Evolutionary conservation across 768 basidiomycete genomes (phyloP), one percentile per base, ranked within the genome.

Genomic region (Gyrodon lividus): DNA sequence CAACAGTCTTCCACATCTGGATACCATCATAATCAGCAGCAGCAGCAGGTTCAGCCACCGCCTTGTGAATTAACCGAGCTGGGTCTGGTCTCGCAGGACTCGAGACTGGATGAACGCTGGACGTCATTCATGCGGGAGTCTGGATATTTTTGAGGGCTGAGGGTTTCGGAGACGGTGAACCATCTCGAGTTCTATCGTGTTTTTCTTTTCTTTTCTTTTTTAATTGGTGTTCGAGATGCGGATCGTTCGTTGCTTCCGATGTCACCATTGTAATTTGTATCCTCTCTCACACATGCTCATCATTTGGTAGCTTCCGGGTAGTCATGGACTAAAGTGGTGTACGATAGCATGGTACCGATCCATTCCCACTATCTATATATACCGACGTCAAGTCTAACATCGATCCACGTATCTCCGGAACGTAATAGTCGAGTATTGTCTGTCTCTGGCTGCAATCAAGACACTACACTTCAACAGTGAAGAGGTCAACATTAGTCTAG

Each of bases 101-200:
- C 80, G 39, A 69, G 79, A 33, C 59, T 83, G 34, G 80, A 81
- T 45, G 79, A 80, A 59, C 70, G 80, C 20, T 84, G 83, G 83
- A 76, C 76, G 48, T 77, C 76, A 24, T 83, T 84, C 59, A 80
- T 84, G 80, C 77, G 78, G 20, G 77, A 83, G 48, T 79, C 77
- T 7, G 78, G 81, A 2, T 70, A 74, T 54, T 62, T 62, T 77
- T 28, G 74, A 72, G 52, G 66, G 65, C 13, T 68, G 66, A 30
- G 66, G 64, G 6, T 68, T 62, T 44, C 58, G 68, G 22, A 19
- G 39, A 44, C 61, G 64, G 37, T 69, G 35, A 58, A 16, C 12
- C 4, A 4, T 10, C 23, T 3, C 35, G 5, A 16, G 22, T 3
- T 16, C 12, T 12, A 16, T 34, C 16, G 4, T 41, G 8, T 19